Conservation (phyloP, 805 yeast genomes). For the Saturnispora kantuleensis region DNA sequence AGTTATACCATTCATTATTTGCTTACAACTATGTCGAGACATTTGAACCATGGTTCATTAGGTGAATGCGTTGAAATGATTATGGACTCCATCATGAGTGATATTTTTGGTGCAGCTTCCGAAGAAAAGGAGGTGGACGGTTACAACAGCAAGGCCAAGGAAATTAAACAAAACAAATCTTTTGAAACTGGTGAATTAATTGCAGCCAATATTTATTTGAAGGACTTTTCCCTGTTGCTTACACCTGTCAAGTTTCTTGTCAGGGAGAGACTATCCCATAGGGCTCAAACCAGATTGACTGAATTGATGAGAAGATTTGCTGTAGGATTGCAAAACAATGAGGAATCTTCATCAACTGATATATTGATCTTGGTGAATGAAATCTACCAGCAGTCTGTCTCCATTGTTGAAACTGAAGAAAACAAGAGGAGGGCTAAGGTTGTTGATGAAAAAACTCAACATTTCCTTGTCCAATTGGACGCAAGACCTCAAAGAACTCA, state of each 20-base stretch:
- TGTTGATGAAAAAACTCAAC: constrained; percentile 32
- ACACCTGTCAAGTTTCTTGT: constrained; percentile 60
- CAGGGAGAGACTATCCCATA: constrained; percentile 53
- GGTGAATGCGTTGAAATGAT: constrained; percentile 53
- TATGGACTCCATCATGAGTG: constrained; percentile 78
- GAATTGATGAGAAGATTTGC: constrained; percentile 71
- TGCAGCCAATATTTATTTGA: constrained; percentile 51
- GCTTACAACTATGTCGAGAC: constrained; percentile 37
- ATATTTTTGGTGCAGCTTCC: constrained; percentile 83
- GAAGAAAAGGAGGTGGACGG: constrained; percentile 94
- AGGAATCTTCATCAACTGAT: constrained; percentile 43
- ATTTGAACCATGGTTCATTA: constrained; percentile 57
- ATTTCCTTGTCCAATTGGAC: constrained; percentile 65
- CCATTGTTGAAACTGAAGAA: constrained; percentile 16
- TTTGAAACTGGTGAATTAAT: constrained; percentile 78
- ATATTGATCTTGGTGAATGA: constrained; percentile 67
- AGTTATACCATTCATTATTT: constrained; percentile 79
- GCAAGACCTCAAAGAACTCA: constrained; percentile 47
- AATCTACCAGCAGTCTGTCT: constrained; percentile 46
- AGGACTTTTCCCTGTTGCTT: constrained; percentile 46
- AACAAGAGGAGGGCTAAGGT: constrained; percentile 12
- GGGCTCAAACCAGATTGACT: constrained; percentile 63
- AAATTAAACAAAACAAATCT: constrained; percentile 82
- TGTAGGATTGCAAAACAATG: constrained; percentile 68
- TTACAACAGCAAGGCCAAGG: constrained; percentile 75